Evolutionary conservation across 129 eudicot genomes (phyloP).

Genomic region (Flaveria brownii): DNA sequence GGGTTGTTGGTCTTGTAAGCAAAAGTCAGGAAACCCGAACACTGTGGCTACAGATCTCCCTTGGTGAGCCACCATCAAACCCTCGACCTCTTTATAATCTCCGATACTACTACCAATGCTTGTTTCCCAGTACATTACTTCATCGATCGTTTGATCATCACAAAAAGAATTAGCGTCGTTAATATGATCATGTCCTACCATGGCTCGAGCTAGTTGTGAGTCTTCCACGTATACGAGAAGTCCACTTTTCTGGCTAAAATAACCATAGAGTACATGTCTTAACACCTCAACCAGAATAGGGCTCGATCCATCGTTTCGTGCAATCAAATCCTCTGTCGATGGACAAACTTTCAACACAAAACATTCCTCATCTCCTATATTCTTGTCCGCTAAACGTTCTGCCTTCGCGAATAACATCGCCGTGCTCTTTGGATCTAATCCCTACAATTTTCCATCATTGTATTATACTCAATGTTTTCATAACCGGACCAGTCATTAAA

Average conservation of each 20-base stretch:
- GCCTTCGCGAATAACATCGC: slow-evolving; percentile 55
- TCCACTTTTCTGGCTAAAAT: slow-evolving; percentile 69
- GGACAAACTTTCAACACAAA: slow-evolving; percentile 63
- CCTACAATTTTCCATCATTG: slow-evolving; percentile 39
- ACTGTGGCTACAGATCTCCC: slow-evolving; percentile 62
- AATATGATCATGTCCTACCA: background rate
- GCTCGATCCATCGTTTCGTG: slow-evolving; percentile 49
- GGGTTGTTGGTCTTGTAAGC: slow-evolving; percentile 30
- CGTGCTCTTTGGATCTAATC: slow-evolving; percentile 65
- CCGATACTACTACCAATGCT: slow-evolving; percentile 64
- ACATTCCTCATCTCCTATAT: slow-evolving; percentile 65
- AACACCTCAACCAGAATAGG: slow-evolving; percentile 49
- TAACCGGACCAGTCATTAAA: too few relatives aligned
- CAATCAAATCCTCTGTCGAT: slow-evolving; percentile 42
- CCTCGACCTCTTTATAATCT: slow-evolving; percentile 60
- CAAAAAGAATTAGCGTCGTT: background rate
- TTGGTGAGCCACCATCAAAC: slow-evolving; percentile 56
- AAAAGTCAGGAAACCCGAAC: slow-evolving; percentile 55
- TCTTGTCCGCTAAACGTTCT: slow-evolving; percentile 57
- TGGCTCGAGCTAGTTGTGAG: slow-evolving; percentile 62
- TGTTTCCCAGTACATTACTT: slow-evolving; percentile 63
- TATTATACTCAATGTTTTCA: background rate
- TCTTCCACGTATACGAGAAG: slow-evolving; percentile 68
- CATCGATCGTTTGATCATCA: slow-evolving; percentile 17
- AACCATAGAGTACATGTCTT: slow-evolving; percentile 66